These are phyloP conservation scores for Rhizopogon sp. DNA, from an alignment of 768 basidiomycete genomes.

Conservation along the genomic window DNA sequence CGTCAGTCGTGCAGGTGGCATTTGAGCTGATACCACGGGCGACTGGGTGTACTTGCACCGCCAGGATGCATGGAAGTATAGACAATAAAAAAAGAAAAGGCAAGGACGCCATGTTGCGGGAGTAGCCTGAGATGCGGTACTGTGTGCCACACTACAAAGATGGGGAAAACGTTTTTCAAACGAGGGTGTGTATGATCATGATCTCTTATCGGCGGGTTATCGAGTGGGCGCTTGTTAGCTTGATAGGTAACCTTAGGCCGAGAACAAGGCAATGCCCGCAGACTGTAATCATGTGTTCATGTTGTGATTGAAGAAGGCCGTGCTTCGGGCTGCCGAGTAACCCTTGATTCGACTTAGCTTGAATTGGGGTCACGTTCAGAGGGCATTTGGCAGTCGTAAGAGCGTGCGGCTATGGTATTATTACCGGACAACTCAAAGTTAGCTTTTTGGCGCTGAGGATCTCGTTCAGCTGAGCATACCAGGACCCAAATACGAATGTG, in stretches of 20 bases:
- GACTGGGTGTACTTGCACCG: slow-evolving; percentile 6
- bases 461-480: too few species aligned
- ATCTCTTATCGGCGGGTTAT: not conserved
- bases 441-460: not conserved
- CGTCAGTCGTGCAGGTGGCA: slow-evolving; percentile 10
- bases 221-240: not conserved
- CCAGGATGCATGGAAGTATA: not conserved
- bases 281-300: too few species aligned
- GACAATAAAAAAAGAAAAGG: not conserved
- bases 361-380: too few species aligned
- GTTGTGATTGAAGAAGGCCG: too few species aligned
- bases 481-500: too few species aligned
- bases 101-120: not conserved
- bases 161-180: not conserved
- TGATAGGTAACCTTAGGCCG: too few species aligned
- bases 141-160: not conserved
- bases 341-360: too few species aligned
- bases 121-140: not conserved
- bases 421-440: not conserved
- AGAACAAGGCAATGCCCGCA: too few species aligned
- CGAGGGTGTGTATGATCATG: not conserved
- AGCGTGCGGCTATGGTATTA: not conserved
- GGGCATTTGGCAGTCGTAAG: too few species aligned
- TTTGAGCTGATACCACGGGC: slow-evolving; percentile 6
- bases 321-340: too few species aligned